These are phyloP conservation scores for Vaccinium macrocarpon DNA, from an alignment of 148 eudicot species.

Conservation along the genomic window DNA sequence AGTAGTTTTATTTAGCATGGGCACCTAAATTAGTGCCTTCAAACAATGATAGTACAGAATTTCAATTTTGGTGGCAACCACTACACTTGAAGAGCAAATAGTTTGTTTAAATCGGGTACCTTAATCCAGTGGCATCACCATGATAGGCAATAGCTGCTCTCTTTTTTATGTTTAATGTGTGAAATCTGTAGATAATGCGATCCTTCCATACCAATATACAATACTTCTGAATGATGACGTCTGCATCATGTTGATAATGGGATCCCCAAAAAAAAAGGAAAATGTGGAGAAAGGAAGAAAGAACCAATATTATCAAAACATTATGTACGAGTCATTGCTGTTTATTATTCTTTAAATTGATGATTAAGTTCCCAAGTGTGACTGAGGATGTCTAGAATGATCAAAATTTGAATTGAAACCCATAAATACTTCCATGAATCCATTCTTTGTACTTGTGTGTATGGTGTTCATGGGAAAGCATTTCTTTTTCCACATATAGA, in stretches of 20 bases:
- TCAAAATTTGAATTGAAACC: background rate
- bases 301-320: too few species aligned
- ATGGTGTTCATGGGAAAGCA: too few species aligned
- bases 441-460: background rate
- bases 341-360: background rate
- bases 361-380: background rate
- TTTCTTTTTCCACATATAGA: background rate
- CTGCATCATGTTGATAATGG: background rate
- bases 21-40: background rate
- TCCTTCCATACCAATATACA: background rate
- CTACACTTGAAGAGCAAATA: background rate
- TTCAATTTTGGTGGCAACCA: background rate
- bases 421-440: background rate
- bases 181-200: background rate
- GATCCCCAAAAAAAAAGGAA: background rate
- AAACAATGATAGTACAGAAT: background rate
- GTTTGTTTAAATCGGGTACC: background rate
- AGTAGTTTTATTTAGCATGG: background rate
- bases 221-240: background rate
- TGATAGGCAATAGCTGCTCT: background rate
- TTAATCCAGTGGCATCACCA: background rate
- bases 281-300: background rate
- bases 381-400: background rate
- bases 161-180: background rate
- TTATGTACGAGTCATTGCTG: background rate